A percentile compares a stretch with the other conserved stretches of the same genome.
Evolutionary conservation across 2,329 filamentous ascomycete genomes (phyloP).

Genomic region (Fusarium xylarioides): DNA sequence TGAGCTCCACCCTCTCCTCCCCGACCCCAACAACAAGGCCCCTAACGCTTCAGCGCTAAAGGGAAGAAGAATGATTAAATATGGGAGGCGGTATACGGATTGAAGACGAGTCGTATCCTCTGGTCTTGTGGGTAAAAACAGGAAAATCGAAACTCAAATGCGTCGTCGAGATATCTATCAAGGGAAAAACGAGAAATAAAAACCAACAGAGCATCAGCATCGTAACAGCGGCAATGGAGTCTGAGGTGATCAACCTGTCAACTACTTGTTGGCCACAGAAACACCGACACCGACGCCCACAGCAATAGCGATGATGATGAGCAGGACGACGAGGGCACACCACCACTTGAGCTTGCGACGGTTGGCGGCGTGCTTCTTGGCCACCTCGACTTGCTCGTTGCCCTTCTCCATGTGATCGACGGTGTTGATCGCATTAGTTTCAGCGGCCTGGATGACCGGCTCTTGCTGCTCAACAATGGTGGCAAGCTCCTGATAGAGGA

Average conservation of each 20-base stretch:
- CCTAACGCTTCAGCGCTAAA: constrained; percentile 26
- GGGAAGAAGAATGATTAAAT: constrained; percentile 40
- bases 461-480: constrained; percentile 79
- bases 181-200: constrained; percentile 22
- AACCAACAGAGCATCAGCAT: constrained; percentile 21
- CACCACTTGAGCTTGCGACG: constrained; percentile 84
- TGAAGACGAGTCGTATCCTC: constrained; percentile 24
- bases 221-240: constrained; percentile 6
- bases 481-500: constrained; percentile 78
- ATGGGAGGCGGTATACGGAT: constrained; percentile 26
- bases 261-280: constrained; percentile 46
- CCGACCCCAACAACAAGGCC: constrained; percentile 17
- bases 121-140: constrained; percentile 6
- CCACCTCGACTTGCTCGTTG: constrained; percentile 74
- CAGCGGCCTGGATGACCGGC: constrained; percentile 66
- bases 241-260: neutral
- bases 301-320: constrained; percentile 66
- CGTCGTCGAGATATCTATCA: constrained; percentile 39
- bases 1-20: constrained; percentile 4
- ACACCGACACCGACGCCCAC: constrained; percentile 65
- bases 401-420: constrained; percentile 73
- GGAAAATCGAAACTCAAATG: constrained; percentile 9
- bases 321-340: constrained; percentile 69
- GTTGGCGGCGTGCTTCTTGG: constrained; percentile 71
- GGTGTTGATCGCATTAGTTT: constrained; percentile 72